Conservation (phyloP, 306 rosid species). For the Pterocarpus macrocarpus region DNA sequence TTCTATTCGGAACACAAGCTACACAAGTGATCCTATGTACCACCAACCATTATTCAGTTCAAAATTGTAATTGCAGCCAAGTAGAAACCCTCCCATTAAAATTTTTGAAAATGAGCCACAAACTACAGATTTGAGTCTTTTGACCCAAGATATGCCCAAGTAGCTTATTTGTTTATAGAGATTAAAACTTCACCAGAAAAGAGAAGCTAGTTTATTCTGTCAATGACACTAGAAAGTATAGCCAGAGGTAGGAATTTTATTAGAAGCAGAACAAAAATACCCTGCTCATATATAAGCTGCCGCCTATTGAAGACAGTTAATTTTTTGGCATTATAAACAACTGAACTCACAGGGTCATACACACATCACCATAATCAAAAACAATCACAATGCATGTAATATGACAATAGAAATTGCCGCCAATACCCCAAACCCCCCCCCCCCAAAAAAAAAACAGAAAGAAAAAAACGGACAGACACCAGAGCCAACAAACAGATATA, state of each 20-base stretch:
- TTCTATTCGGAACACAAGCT: neutral
- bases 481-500: neutral
- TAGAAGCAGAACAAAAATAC: neutral
- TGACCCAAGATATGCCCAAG: neutral
- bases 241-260: neutral
- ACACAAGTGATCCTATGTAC: neutral
- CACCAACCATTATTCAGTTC: neutral
- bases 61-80: too few relatives aligned
- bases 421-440: neutral
- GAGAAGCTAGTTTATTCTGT: neutral
- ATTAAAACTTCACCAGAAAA: neutral
- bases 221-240: neutral
- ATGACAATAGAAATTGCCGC: neutral
- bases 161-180: neutral
- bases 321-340: constrained; percentile 6
- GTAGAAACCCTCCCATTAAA: neutral
- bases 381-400: neutral
- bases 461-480: neutral
- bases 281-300: neutral
- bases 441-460: neutral
- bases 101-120: constrained; percentile 3
- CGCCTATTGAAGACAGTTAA: neutral
- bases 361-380: neutral
- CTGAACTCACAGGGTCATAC: neutral
- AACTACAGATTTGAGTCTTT: neutral